These are phyloP conservation scores for Raphanus sativus DNA, from an alignment of 345 rosid genomes.

Conservation along the genomic window DNA sequence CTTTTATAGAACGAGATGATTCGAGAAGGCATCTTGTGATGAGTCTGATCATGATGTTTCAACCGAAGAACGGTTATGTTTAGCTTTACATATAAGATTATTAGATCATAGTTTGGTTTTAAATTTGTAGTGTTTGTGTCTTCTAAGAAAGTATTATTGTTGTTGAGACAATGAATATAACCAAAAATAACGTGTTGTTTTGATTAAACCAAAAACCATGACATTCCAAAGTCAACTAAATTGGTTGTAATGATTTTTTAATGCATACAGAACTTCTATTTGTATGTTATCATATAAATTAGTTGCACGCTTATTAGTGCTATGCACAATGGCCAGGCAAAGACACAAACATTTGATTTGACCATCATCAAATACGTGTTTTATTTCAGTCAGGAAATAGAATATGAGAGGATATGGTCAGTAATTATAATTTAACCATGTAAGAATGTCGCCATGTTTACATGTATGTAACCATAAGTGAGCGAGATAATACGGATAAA, in stretches of 20 bases:
- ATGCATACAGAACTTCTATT: background rate
- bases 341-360: background rate
- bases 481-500: background rate
- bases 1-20: constrained; percentile 60
- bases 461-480: background rate
- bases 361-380: background rate
- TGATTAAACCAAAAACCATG: background rate
- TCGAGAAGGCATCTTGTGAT: constrained; percentile 46
- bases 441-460: background rate
- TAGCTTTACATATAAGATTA: background rate
- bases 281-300: background rate
- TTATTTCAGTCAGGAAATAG: background rate
- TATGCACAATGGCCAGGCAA: constrained; percentile 17
- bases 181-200: background rate
- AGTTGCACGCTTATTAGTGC: constrained; percentile 31
- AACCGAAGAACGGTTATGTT: no score
- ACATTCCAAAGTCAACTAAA: constrained; percentile 11
- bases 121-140: background rate
- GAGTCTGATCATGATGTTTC: constrained; percentile 35
- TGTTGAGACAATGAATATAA: background rate
- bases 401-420: background rate
- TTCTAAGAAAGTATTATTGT: background rate
- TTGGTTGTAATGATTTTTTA: background rate
- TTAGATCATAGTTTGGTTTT: background rate
- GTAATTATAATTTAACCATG: background rate